These are phyloP conservation scores for Sporothrix curviconia DNA, from an alignment of 2,329 filamentous ascomycete species.

Conservation along the genomic window DNA sequence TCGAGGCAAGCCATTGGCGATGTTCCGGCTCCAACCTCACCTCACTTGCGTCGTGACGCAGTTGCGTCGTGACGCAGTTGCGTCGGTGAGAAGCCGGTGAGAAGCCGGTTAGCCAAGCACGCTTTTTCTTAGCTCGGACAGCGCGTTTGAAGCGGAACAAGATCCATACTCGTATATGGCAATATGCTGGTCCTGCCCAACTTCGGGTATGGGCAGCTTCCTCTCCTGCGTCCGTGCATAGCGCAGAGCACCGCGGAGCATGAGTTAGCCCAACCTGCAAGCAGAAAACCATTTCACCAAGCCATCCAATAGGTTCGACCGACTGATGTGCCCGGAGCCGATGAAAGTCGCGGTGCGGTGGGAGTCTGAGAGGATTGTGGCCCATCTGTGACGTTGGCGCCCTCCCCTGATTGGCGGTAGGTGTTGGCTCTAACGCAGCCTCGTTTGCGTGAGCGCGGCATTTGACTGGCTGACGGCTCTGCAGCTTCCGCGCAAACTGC, in stretches of 20 bases:
- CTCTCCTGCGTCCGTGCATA: too few relatives aligned
- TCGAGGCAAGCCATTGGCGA: neutral
- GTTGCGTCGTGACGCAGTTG: constrained; percentile 16
- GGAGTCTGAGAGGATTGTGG: too few relatives aligned
- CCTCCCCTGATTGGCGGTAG: neutral
- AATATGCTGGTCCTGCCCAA: neutral
- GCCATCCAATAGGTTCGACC: too few relatives aligned
- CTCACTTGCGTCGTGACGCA: constrained; percentile 17
- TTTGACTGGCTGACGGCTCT: neutral
- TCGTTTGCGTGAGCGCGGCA: constrained; percentile 3
- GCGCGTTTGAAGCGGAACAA: neutral
- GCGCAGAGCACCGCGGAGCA: too few relatives aligned
- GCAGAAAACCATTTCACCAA: too few relatives aligned
- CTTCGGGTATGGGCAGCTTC: neutral
- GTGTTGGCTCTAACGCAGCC: constrained; percentile 4
- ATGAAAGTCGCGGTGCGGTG: too few relatives aligned
- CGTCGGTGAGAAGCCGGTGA: constrained; percentile 16
- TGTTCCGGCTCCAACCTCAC: neutral
- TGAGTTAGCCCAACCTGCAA: too few relatives aligned
- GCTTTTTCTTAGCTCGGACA: neutral
- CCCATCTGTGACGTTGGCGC: neutral
- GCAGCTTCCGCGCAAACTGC: constrained; percentile 12
- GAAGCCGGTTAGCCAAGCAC: neutral
- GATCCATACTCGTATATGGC: neutral
- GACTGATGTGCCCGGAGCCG: too few relatives aligned